phyloP scores from a whole-genome alignment of 2,329 filamentous ascomycete species.

The Exophiala xenobiotica region DNA sequence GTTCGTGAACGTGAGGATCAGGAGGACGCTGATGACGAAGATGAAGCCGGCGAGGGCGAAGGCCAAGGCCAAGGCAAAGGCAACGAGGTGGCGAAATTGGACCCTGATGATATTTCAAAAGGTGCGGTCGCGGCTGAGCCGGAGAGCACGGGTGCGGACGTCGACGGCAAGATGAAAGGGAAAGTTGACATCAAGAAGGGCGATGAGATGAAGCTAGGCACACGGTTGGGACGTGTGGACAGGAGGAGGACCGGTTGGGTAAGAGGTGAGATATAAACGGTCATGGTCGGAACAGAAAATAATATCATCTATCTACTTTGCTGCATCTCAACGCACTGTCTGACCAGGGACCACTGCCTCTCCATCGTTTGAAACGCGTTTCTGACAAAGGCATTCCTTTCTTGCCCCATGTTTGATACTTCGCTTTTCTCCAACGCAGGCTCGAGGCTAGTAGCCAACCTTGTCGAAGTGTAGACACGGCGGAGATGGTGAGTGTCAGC shows the following conservation, averaged over 20 bases:
- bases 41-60: neutral
- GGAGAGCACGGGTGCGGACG: slow-evolving; percentile 6
- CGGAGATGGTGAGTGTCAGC: no score
- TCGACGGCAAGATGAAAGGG: neutral
- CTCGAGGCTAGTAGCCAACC: no score
- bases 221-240: neutral
- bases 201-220: neutral
- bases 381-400: no score
- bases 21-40: neutral
- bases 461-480: no score
- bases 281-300: neutral
- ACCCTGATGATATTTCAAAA: slow-evolving; percentile 23
- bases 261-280: neutral
- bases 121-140: slow-evolving; percentile 17
- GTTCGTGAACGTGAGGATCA: no score
- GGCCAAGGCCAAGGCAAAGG: neutral
- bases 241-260: neutral
- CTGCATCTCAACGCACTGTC: no score
- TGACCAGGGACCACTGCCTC: no score
- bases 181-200: neutral
- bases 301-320: no score
- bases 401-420: no score
- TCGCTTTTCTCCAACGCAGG: no score
- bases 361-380: no score
- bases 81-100: slow-evolving; percentile 3